Conservation (phyloP, 208 protist genomes). For the Leishmania amazonensis region DNA sequence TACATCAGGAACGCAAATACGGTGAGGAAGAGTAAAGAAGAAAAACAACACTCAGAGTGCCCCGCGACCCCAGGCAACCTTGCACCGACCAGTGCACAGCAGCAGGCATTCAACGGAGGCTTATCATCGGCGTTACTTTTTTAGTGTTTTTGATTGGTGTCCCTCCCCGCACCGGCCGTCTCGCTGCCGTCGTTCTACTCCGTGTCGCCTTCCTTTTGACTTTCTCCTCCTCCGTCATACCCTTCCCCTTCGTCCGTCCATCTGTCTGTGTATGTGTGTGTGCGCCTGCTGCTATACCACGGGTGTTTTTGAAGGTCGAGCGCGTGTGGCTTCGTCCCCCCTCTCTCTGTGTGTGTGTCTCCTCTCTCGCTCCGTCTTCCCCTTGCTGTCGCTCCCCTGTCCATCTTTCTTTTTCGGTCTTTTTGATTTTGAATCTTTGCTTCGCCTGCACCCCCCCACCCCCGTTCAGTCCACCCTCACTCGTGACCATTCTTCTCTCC, state of each 20-base stretch:
- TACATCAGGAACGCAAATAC: neutral
- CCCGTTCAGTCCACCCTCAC: no score
- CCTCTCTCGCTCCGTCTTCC: neutral
- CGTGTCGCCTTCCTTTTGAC: neutral
- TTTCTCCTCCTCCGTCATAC: neutral
- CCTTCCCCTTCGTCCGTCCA: neutral
- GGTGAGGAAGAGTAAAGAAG: neutral
- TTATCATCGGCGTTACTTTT: neutral
- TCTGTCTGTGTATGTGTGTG: neutral
- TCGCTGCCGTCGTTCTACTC: slow-evolving; percentile 2
- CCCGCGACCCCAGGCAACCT: neutral
- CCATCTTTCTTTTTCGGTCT: neutral
- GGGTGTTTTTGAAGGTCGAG: neutral
- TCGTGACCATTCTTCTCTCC: neutral
- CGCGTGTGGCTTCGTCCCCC: neutral
- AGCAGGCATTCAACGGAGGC: neutral
- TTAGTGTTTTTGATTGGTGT: neutral
- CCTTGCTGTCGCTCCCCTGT: neutral
- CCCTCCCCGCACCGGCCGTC: neutral
- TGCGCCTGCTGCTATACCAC: neutral
- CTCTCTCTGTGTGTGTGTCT: neutral
- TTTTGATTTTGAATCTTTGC: neutral
- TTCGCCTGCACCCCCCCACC: neutral
- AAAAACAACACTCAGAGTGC: neutral
- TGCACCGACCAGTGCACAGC: neutral